Conservation (phyloP, 1,284 basidiomycete genomes). For the Cutaneotrichosporon spelunceum region DNA sequence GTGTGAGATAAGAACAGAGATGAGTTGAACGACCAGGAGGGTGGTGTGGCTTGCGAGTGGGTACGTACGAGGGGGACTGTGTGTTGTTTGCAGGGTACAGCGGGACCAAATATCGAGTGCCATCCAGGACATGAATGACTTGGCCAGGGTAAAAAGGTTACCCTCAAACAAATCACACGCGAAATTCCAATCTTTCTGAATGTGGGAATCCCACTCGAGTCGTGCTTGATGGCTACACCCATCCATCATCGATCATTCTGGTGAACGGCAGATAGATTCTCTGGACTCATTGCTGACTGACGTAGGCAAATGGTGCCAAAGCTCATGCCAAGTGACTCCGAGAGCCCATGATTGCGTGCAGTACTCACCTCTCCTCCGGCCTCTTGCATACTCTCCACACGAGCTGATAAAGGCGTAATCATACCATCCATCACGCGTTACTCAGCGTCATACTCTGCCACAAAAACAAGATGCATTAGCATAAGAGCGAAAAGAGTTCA, state of each 20-base stretch:
- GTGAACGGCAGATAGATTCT: neutral
- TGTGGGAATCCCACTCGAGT: neutral
- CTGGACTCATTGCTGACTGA: too few relatives aligned
- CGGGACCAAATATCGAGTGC: too few relatives aligned
- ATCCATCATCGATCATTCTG: neutral
- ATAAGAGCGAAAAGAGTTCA: neutral
- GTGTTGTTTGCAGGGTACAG: too few relatives aligned
- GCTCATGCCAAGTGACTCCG: too few relatives aligned
- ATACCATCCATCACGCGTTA: too few relatives aligned
- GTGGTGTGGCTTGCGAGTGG: too few relatives aligned
- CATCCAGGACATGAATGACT: too few relatives aligned
- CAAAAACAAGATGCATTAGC: neutral
- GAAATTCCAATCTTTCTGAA: neutral
- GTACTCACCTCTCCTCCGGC: too few relatives aligned
- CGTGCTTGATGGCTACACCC: neutral
- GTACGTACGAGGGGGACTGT: too few relatives aligned
- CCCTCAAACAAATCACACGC: slow-evolving; percentile 1
- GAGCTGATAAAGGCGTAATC: too few relatives aligned
- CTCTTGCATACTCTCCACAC: neutral
- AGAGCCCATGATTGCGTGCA: too few relatives aligned
- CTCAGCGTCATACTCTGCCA: neutral
- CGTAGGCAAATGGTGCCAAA: too few relatives aligned
- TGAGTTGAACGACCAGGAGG: neutral
- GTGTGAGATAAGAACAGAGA: neutral
- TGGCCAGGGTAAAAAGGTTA: neutral